A percentile compares a stretch with the other conserved stretches of the same genome.
Conservation (phyloP, 345 rosid species). For the Sisymbrium altissimum region DNA sequence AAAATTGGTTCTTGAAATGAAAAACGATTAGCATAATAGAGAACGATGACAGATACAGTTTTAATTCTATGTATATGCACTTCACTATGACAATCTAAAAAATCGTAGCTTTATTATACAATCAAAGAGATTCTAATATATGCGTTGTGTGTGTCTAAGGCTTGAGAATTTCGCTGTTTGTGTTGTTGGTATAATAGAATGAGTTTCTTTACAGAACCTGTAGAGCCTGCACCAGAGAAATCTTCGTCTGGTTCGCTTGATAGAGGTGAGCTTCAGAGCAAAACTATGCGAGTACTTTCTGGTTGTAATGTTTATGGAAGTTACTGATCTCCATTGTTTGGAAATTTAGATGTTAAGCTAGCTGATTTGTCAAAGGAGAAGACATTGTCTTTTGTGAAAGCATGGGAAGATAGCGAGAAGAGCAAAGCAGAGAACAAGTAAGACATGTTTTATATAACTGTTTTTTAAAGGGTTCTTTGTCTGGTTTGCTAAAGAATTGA, state of each 20-base stretch:
- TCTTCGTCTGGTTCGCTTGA: slow-evolving; percentile 60
- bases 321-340: not conserved
- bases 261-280: slow-evolving; percentile 49
- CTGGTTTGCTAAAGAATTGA: not conserved
- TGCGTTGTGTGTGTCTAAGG: not conserved
- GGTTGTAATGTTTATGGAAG: slow-evolving; percentile 5
- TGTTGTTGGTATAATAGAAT: not conserved
- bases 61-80: not conserved
- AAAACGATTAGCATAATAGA: not conserved
- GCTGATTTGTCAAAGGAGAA: slow-evolving; percentile 82
- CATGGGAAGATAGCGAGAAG: slow-evolving; percentile 94
- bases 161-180: not conserved
- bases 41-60: too few relatives aligned
- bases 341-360: slow-evolving; percentile 70
- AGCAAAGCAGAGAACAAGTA: slow-evolving; percentile 83
- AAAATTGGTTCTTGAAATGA: not conserved
- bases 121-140: not conserved
- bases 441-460: not conserved
- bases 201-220: slow-evolving; percentile 46
- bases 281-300: not conserved
- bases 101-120: not conserved
- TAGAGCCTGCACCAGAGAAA: slow-evolving; percentile 50
- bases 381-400: slow-evolving; percentile 56
- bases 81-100: not conserved
- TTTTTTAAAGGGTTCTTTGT: not conserved